phyloP scores from a whole-genome alignment of 1,139 yeast genomes.

The Lizanozyma gosingica region DNA sequence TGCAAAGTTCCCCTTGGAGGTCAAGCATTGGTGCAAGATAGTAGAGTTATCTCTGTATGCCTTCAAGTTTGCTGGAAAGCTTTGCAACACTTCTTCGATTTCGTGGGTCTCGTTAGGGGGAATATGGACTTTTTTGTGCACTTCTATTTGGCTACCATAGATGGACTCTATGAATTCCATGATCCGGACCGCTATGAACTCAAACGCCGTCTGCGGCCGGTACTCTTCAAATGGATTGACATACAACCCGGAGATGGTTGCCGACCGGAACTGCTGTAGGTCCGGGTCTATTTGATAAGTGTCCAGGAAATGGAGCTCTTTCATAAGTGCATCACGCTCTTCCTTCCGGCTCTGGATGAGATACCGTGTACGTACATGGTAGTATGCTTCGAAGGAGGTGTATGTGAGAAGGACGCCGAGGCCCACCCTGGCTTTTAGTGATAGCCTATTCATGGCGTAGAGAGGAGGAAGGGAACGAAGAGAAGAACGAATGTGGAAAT shows the following conservation, averaged over 20 bases:
- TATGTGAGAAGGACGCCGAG: not conserved
- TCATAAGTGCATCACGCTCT: not conserved
- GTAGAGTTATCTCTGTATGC: slow-evolving; percentile 24
- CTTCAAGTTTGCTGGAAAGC: slow-evolving; percentile 49
- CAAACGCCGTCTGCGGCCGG: slow-evolving; percentile 81
- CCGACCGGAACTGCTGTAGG: slow-evolving; percentile 26
- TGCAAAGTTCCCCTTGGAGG: not conserved
- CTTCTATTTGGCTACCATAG: slow-evolving; percentile 53
- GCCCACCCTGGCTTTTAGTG: not conserved
- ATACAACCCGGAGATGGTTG: slow-evolving; percentile 68
- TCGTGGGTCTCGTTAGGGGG: slow-evolving; percentile 42
- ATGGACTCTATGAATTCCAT: slow-evolving; percentile 59
- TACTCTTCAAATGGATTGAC: slow-evolving; percentile 92
- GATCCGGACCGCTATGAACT: slow-evolving; percentile 64
- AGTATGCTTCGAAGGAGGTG: not conserved
- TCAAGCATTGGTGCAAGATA: slow-evolving; percentile 14
- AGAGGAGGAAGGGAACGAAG: too few species aligned
- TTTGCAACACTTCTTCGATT: slow-evolving; percentile 49
- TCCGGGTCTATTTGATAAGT: not conserved
- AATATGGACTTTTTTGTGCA: slow-evolving; percentile 24
- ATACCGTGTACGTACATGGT: not conserved
- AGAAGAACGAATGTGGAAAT: too few species aligned
- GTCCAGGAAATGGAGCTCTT: not conserved
- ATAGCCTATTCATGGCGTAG: not conserved
- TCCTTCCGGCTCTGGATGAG: not conserved